A percentile compares a stretch with the other conserved stretches of the same genome.
phyloP scores from a whole-genome alignment of 768 basidiomycete species.

The Boletus huronensis region DNA sequence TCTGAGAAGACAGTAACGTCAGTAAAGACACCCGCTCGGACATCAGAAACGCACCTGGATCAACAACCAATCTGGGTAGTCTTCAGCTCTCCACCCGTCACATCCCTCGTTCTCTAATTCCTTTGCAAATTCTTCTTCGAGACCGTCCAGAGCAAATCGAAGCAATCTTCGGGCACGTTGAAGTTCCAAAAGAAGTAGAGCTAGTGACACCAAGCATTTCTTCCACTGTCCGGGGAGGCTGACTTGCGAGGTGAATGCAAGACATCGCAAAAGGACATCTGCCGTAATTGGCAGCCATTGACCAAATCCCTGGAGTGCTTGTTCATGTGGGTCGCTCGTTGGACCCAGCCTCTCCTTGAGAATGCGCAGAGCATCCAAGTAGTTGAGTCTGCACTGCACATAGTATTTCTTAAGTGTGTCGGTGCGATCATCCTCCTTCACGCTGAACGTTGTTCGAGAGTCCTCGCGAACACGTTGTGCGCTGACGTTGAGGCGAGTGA shows the following conservation, averaged over 20 bases:
- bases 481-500: background rate
- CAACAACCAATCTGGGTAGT: conserved; percentile 39
- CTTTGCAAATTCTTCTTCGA: too few relatives aligned
- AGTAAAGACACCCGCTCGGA: too few relatives aligned
- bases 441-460: background rate
- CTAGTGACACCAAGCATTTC: too few relatives aligned
- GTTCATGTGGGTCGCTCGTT: background rate
- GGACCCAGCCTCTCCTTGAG: conserved; percentile 12
- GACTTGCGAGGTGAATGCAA: too few relatives aligned
- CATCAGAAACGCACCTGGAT: conserved; percentile 32
- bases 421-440: too few relatives aligned
- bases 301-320: background rate
- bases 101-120: conserved; percentile 10
- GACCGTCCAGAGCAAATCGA: too few relatives aligned
- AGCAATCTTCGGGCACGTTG: too few relatives aligned
- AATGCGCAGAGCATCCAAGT: background rate
- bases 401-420: background rate
- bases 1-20: conserved; percentile 16
- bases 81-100: conserved; percentile 11
- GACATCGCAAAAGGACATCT: too few relatives aligned
- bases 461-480: background rate
- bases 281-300: conserved; percentile 30
- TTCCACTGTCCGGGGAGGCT: too few relatives aligned
- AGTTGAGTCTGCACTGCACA: background rate
- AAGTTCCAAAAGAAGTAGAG: too few relatives aligned